phyloP scores from a whole-genome alignment of 1,139 yeast genomes.

The Wickerhamomyces sp. region DNA sequence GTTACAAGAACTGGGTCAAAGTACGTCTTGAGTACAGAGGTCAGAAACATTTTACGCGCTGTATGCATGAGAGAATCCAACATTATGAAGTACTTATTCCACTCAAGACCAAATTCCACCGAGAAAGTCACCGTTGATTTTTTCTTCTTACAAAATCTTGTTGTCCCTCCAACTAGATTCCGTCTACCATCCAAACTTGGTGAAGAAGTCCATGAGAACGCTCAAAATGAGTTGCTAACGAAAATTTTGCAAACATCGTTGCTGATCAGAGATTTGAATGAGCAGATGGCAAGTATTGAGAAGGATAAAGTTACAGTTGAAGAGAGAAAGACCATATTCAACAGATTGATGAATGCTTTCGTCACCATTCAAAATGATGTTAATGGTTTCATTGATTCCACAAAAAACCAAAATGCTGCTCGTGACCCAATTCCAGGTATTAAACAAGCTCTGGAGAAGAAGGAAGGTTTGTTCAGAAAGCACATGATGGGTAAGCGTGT shows the following conservation, averaged over 20 bases:
- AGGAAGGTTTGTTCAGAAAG: conserved; percentile 96
- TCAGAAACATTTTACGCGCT: conserved; percentile 67
- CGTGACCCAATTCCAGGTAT: conserved; percentile 87
- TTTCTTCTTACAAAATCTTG: conserved; percentile 81
- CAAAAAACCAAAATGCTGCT: conserved; percentile 73
- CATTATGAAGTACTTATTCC: conserved; percentile 61
- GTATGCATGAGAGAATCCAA: conserved; percentile 71
- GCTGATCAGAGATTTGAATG: conserved; percentile 83
- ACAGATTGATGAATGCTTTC: conserved; percentile 90
- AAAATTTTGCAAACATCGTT: conserved; percentile 75
- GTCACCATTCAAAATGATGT: conserved; percentile 94
- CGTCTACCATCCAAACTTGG: conserved; percentile 96
- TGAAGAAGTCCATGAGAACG: conserved; percentile 90
- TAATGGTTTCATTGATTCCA: conserved; percentile 87
- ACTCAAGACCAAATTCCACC: conserved; percentile 61
- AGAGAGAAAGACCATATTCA: conserved; percentile 73
- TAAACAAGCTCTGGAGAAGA: conserved; percentile 96
- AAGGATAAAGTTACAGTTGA: conserved; percentile 63
- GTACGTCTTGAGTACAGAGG: conserved; percentile 82
- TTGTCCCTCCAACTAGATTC: conserved; percentile 96
- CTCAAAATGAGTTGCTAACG: conserved; percentile 84
- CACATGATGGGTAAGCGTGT: conserved; percentile 99
- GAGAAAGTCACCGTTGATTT: conserved; percentile 69
- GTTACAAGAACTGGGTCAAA: conserved; percentile 49
- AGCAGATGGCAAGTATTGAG: conserved; percentile 56